These are phyloP conservation scores for Beauveria scarabaeidicola DNA, from an alignment of 2,329 filamentous ascomycete species.

Conservation along the genomic window DNA sequence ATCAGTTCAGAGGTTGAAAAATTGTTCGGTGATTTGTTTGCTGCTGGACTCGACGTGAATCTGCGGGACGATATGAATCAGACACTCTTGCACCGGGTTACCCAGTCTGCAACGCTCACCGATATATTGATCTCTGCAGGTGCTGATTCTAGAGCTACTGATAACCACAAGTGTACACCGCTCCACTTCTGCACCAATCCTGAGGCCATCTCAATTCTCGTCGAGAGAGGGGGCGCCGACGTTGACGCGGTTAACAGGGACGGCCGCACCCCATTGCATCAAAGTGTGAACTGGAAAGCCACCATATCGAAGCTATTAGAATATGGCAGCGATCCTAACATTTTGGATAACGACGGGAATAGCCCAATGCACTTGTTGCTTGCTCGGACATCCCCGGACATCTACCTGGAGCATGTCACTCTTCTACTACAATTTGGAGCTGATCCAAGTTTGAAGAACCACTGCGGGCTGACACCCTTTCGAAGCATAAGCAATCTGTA, in stretches of 20 bases:
- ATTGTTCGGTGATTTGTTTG: background rate
- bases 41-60: background rate
- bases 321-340: background rate
- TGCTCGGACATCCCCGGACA: too few species aligned
- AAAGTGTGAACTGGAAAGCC: background rate
- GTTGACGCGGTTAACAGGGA: background rate
- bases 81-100: background rate
- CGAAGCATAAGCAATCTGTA: background rate
- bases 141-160: background rate
- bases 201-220: background rate
- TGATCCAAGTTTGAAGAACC: slow-evolving; percentile 1
- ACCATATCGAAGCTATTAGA: background rate
- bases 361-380: background rate
- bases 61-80: background rate
- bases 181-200: background rate
- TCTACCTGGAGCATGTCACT: background rate
- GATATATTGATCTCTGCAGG: background rate
- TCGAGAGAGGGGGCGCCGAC: background rate
- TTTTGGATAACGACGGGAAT: background rate
- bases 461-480: background rate
- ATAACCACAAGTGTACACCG: background rate
- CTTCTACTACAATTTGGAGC: background rate
- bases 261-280: background rate
- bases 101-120: background rate
- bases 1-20: background rate